phyloP scores from a whole-genome alignment of 2,329 filamentous ascomycete genomes.

The Colletotrichum sp. region DNA sequence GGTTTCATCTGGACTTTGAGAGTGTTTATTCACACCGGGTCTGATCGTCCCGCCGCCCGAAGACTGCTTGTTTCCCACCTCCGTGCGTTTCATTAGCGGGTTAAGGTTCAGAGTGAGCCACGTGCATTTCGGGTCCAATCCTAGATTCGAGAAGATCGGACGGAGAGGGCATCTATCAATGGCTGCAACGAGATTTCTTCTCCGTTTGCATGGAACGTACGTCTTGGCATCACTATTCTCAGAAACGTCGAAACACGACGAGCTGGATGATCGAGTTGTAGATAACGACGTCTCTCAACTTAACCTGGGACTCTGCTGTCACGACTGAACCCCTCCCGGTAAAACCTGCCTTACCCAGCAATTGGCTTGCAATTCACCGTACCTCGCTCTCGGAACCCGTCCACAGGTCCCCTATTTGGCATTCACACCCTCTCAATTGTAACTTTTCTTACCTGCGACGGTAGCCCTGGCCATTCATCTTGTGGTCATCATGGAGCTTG shows the following conservation, averaged over 20 bases:
- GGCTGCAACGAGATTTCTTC: background rate
- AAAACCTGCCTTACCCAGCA: background rate
- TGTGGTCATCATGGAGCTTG: background rate
- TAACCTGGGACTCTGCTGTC: background rate
- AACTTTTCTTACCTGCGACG: background rate
- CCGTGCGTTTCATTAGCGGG: background rate
- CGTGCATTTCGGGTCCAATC: background rate
- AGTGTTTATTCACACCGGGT: background rate
- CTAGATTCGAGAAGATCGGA: background rate
- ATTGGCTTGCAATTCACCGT: accelerated
- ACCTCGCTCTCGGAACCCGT: background rate
- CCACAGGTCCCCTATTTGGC: background rate
- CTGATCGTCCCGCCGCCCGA: background rate
- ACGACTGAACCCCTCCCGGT: background rate
- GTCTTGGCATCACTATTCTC: background rate
- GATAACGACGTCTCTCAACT: accelerated
- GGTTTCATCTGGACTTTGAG: background rate
- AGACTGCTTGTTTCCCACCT: background rate
- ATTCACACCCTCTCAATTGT: background rate
- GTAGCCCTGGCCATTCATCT: background rate
- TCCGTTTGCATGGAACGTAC: background rate
- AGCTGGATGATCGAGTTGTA: background rate
- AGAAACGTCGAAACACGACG: background rate
- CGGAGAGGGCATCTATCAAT: background rate
- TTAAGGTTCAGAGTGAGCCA: background rate